A percentile compares a stretch with the other conserved stretches of the same genome.
These are phyloP conservation scores for Adenanthera pavonina DNA, from an alignment of 306 rosid species.

Conservation along the genomic window DNA sequence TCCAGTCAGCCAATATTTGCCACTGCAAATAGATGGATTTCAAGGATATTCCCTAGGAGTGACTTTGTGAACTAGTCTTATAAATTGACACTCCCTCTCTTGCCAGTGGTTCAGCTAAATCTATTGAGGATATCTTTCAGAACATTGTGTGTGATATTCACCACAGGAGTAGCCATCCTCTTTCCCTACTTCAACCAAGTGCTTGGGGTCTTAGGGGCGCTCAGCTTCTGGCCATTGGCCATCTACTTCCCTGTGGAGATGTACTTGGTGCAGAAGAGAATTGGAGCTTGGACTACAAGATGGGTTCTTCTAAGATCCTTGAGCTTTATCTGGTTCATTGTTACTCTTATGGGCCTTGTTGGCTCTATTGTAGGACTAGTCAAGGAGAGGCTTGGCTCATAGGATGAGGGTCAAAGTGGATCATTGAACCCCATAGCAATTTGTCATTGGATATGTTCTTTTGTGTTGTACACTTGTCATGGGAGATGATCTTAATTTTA, in stretches of 20 bases:
- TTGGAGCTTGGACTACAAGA: slow-evolving; percentile 67
- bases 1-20: slow-evolving; percentile 66
- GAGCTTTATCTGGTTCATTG: slow-evolving; percentile 69
- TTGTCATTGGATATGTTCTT: too few relatives aligned
- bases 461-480: too few relatives aligned
- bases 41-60: slow-evolving; percentile 59
- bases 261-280: slow-evolving; percentile 77
- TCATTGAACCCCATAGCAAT: too few relatives aligned
- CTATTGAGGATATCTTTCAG: slow-evolving; percentile 67
- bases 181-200: slow-evolving; percentile 90
- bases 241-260: slow-evolving; percentile 87
- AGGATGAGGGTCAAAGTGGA: neutral
- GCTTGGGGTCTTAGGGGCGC: slow-evolving; percentile 77
- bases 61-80: slow-evolving; percentile 58
- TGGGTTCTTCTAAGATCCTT: slow-evolving; percentile 68
- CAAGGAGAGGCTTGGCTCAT: slow-evolving; percentile 53
- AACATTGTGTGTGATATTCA: slow-evolving; percentile 68
- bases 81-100: slow-evolving; percentile 53
- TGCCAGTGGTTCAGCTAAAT: slow-evolving; percentile 57
- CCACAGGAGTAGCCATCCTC: slow-evolving; percentile 68
- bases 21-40: slow-evolving; percentile 69
- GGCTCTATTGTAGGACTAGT: slow-evolving; percentile 82
- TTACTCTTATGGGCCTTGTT: slow-evolving; percentile 57
- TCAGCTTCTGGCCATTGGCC: slow-evolving; percentile 84
- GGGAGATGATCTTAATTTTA: too few relatives aligned